Percentiles rank a stretch among this genome's conserved stretches.
Conservation (phyloP, 306 rosid species). For the Alnus rubra region DNA sequence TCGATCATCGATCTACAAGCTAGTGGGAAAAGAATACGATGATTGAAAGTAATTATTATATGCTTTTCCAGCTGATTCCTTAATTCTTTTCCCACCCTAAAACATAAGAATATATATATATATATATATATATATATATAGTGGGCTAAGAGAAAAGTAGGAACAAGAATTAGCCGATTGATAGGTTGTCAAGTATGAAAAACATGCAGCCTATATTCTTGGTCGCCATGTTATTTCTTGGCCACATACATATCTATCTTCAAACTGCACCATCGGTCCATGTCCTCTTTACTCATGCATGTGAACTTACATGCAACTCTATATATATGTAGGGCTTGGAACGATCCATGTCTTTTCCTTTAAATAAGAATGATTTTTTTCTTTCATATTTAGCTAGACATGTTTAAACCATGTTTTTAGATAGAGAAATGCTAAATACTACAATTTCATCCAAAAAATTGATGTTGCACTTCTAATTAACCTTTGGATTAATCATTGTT, state of each 20-base stretch:
- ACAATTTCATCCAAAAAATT: too few species aligned
- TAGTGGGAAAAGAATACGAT: constrained; percentile 33
- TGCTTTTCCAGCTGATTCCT: constrained; percentile 40
- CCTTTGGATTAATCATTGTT: too few species aligned
- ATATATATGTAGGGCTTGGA: constrained; percentile 2
- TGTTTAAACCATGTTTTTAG: background rate
- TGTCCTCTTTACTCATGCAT: background rate
- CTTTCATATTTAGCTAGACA: too few species aligned
- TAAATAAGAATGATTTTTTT: background rate
- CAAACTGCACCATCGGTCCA: too few species aligned
- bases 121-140: background rate
- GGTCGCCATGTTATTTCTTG: constrained; percentile 12
- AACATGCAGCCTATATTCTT: constrained; percentile 21
- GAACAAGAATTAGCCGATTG: background rate
- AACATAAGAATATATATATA: background rate
- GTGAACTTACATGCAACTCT: background rate
- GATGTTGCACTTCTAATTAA: too few species aligned
- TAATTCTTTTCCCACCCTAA: constrained; percentile 34
- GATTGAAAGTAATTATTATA: constrained; percentile 17
- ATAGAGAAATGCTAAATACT: too few species aligned
- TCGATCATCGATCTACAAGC: background rate
- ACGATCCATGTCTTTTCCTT: background rate
- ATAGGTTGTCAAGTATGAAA: constrained; percentile 26
- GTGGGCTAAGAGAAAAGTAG: constrained; percentile 19
- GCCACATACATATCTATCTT: background rate